Evolutionary conservation across 257 asterid species (phyloP).

Genomic region (Handroanthus guayacan): DNA sequence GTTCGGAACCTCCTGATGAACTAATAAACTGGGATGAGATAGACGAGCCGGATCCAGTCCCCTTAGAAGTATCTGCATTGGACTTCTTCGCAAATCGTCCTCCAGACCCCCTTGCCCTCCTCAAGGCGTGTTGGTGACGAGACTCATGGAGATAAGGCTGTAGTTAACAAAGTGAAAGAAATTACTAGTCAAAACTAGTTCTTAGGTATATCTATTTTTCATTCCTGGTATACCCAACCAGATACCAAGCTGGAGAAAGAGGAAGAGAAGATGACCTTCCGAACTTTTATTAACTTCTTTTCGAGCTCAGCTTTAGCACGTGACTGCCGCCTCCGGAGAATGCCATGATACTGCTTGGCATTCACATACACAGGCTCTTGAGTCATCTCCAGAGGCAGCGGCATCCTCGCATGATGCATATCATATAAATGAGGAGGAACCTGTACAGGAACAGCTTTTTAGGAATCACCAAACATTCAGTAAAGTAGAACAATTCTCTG

Average conservation of each 20-base stretch:
- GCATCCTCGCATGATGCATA: constrained; percentile 78
- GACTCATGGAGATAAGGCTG: constrained; percentile 95
- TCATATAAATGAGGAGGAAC: constrained; percentile 70
- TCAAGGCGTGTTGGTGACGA: constrained; percentile 92
- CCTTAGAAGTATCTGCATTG: constrained; percentile 46
- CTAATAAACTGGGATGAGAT: constrained; percentile 41
- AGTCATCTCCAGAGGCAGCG: constrained; percentile 85
- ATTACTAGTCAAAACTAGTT: not conserved
- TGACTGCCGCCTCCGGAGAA: constrained; percentile 81
- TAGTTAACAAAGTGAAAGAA: constrained; percentile 21
- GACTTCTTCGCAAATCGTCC: constrained; percentile 89
- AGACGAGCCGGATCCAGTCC: constrained; percentile 47
- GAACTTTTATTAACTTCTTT: constrained; percentile 72
- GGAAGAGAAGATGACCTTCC: constrained; percentile 64
- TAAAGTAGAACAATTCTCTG: not conserved
- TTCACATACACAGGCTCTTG: constrained; percentile 92
- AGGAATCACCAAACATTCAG: not conserved
- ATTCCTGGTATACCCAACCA: not conserved
- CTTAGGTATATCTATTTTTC: not conserved
- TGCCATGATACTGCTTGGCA: constrained; percentile 91
- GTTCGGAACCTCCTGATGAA: constrained; percentile 51
- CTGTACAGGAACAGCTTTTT: constrained; percentile 41
- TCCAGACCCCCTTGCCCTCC: constrained; percentile 81
- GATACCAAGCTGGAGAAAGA: constrained; percentile 8
- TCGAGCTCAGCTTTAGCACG: constrained; percentile 96